phyloP scores from a whole-genome alignment of 345 rosid genomes.

The Brassica cretica region DNA sequence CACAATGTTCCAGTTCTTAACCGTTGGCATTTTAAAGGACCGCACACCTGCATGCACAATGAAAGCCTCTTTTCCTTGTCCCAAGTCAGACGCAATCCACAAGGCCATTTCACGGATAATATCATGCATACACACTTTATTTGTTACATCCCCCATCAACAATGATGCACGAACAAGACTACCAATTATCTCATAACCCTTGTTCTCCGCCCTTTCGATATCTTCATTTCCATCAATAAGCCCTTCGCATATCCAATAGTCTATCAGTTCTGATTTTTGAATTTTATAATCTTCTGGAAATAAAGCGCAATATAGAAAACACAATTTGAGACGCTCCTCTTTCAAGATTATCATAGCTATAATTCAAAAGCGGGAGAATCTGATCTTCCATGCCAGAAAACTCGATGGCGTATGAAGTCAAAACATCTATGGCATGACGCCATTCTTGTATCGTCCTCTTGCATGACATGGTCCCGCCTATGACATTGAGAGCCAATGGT shows the following conservation, averaged over 20 bases:
- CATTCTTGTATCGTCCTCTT: conserved; percentile 33
- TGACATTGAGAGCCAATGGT: no score
- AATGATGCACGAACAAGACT: no score
- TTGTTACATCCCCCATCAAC: no score
- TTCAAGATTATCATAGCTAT: conserved; percentile 36
- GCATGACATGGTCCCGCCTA: conserved; percentile 8
- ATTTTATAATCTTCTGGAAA: conserved; percentile 37
- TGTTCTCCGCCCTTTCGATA: no score
- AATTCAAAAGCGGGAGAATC: conserved; percentile 36
- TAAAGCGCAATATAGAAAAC: conserved; percentile 46
- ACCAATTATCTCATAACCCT: no score
- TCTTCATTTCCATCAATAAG: conserved; percentile 20
- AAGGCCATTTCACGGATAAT: no score
- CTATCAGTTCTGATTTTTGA: conserved; percentile 12
- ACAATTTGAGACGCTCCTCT: conserved; percentile 6
- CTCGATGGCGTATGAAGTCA: conserved; percentile 26
- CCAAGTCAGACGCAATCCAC: no score
- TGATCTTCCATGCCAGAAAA: conserved; percentile 25
- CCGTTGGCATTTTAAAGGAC: no score
- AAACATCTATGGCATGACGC: conserved; percentile 35
- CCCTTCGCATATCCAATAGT: conserved; percentile 39
- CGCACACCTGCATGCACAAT: no score
- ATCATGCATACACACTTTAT: no score
- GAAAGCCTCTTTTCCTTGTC: no score
- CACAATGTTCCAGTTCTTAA: no score